phyloP scores from a whole-genome alignment of 768 basidiomycete species.

The Termitomyces sp. region DNA sequence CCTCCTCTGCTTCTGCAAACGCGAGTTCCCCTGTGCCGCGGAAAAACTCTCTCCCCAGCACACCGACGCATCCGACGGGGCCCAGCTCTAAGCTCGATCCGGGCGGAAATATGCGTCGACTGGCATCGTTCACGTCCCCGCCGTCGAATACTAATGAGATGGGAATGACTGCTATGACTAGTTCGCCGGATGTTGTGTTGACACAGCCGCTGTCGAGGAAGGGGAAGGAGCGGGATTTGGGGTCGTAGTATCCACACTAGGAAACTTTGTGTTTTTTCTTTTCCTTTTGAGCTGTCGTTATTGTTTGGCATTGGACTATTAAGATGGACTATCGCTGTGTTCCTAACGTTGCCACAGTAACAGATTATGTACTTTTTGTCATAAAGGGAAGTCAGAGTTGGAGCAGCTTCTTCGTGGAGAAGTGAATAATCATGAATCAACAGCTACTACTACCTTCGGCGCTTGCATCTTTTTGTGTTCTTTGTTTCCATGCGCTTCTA shows the following conservation, averaged over 20 bases:
- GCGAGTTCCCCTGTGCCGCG: slow-evolving; percentile 1
- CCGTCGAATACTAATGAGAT: background rate
- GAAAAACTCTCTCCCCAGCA: slow-evolving; percentile 8
- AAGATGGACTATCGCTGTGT: background rate
- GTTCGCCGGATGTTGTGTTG: slow-evolving; percentile 7
- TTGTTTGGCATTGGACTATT: background rate
- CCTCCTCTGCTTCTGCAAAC: slow-evolving; percentile 15
- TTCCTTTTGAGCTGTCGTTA: background rate
- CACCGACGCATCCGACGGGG: slow-evolving; percentile 3
- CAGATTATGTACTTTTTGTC: background rate
- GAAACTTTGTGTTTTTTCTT: background rate
- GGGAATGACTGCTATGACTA: slow-evolving; percentile 7
- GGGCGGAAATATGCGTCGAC: slow-evolving; percentile 1
- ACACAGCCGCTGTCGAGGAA: slow-evolving; percentile 9
- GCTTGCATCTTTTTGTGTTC: background rate
- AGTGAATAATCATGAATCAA: too few species aligned
- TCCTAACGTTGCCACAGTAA: background rate
- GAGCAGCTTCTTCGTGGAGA: background rate
- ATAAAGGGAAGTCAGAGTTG: background rate
- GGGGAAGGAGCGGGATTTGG: slow-evolving; percentile 13
- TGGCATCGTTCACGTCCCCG: slow-evolving; percentile 6
- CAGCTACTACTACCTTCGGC: too few species aligned
- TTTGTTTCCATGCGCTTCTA: background rate
- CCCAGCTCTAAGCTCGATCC: background rate
- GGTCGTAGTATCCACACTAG: background rate